Base-by-base conservation (phyloP, 1,139 yeast genomes). In the Starmera stellimalicola region DNA sequence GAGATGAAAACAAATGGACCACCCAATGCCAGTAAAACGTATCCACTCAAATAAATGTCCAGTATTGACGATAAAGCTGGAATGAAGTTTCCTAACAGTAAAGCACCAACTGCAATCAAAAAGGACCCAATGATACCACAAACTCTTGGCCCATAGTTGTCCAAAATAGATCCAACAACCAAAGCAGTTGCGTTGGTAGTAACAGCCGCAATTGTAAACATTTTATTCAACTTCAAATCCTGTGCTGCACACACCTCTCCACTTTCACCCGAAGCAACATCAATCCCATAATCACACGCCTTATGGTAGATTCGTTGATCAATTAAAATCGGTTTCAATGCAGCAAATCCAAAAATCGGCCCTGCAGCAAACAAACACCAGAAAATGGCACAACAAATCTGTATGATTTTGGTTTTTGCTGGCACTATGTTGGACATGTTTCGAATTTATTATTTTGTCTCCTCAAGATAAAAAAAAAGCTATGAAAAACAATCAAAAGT, bases 361-460 rank as follows among this genome's bases (percentile, higher is more conserved):
- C 96, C 97, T 0, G 95, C 95, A 3, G 95, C 88, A 26, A 85
- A 62, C 18, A 87, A 61, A 58, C 96, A 87, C 95, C 95, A 87
- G 1, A 67, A 43, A 23, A 84, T 73, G 24, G 96, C 88, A 55
- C 94, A 82, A 7, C 52, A 37, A 10, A 78, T 66, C 51, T 78
- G 87, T 2, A 61, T 20, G 3, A 41, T 29, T 24, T 33, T 37
- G 7, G 29, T 33, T 12, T 14, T 26, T 14, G 29, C 6, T 6
- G 28, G 16, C n/a, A n/a, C n/a, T n/a, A n/a, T n/a, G n/a, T n/a
- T n/a, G n/a, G n/a, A n/a, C n/a, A n/a, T n/a, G 14, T 14, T 14
- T 14, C 14, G 10, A 12, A 24, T 14, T 9, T 11, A 20, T 20
- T 20, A 11, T 20, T 11, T 20, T 20, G 23, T 20, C 23, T 20